A percentile compares a stretch with the other conserved stretches of the same genome.
Evolutionary conservation across 164 flowering plant species (phyloP).

Genomic region (Umbilicus rupestris): DNA sequence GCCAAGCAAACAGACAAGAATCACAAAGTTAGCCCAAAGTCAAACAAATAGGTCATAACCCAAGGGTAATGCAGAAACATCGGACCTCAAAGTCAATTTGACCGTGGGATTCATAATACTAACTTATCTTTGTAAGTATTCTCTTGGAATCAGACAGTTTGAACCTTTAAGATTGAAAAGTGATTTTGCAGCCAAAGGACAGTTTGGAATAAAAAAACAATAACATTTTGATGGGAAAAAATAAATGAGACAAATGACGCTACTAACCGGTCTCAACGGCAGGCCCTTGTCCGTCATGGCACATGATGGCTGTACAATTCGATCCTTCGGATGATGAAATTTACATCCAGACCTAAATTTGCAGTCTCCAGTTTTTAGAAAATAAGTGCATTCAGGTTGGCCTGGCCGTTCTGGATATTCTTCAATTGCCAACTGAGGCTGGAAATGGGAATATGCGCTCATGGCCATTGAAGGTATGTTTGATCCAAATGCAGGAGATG

Average conservation of each 20-base stretch:
- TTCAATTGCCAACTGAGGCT: conserved; percentile 33
- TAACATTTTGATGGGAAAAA: neutral
- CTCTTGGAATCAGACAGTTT: too few species aligned
- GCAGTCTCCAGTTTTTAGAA: conserved; percentile 74
- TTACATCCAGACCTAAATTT: conserved; percentile 73
- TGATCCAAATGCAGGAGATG: conserved; percentile 28
- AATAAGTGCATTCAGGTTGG: conserved; percentile 72
- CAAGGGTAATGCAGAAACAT: too few species aligned
- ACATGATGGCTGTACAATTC: conserved; percentile 24
- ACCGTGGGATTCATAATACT: too few species aligned
- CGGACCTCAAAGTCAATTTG: neutral
- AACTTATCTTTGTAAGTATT: too few species aligned
- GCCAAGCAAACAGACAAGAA: conserved; percentile 21
- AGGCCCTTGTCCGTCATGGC: conserved; percentile 67
- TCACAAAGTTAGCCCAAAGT: too few species aligned
- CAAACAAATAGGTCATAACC: too few species aligned
- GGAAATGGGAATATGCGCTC: conserved; percentile 25
- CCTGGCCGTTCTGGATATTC: conserved; percentile 91
- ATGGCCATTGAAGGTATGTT: conserved; percentile 25
- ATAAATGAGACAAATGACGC: neutral
- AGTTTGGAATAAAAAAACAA: neutral
- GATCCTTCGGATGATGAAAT: conserved; percentile 78
- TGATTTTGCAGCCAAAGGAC: neutral
- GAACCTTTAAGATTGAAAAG: neutral
- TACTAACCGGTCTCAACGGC: conserved; percentile 88